Percentiles rank a stretch among this genome's conserved stretches.
Evolutionary conservation across 176 grass and related monocot genomes (phyloP).

Genomic region (Aegilops longissima): DNA sequence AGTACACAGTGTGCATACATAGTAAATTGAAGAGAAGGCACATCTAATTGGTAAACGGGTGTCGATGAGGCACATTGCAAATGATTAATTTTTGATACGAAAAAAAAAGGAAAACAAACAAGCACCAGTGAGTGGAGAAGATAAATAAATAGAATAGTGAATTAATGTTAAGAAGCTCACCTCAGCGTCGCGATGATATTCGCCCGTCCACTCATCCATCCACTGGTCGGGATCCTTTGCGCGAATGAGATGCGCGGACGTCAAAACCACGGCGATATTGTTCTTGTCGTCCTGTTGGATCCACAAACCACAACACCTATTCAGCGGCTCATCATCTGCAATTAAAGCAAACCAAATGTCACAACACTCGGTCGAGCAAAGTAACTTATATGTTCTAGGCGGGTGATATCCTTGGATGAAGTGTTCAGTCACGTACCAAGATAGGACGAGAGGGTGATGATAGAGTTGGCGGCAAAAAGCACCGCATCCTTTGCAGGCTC

Average conservation of each 20-base stretch:
- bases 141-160: neutral
- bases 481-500: neutral
- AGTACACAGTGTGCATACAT: neutral
- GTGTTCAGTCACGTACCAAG: neutral
- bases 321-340: neutral
- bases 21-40: neutral
- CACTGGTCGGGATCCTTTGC: neutral
- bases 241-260: neutral
- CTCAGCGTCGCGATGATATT: neutral
- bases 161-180: neutral
- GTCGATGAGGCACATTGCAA: neutral
- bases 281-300: neutral
- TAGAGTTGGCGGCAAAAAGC: neutral
- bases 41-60: neutral
- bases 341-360: neutral
- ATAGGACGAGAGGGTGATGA: neutral
- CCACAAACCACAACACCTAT: neutral
- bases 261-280: neutral
- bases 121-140: neutral
- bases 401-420: neutral
- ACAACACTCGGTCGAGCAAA: neutral
- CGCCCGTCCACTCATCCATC: neutral
- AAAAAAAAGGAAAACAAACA: neutral
- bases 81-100: neutral
- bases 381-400: neutral